Evolutionary conservation across 2,329 filamentous ascomycete species (phyloP), one percentile per base, ranked within the genome.

Genomic region (Tetracladium maxilliforme): DNA sequence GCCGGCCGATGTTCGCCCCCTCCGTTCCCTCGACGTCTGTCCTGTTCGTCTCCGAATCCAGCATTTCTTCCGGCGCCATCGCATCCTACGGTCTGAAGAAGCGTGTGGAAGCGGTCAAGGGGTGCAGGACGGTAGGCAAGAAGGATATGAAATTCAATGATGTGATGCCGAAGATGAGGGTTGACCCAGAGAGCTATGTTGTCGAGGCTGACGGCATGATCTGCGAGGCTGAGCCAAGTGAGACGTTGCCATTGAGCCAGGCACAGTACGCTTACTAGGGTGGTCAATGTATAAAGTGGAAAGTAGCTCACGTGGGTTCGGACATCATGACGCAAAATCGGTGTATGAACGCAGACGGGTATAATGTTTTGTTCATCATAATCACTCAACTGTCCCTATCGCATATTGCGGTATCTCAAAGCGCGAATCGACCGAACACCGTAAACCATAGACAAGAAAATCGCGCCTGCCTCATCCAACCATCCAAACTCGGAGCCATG

Each of bases 101-200:
- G 51, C 70, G 81, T 23, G 56, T 94, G 34, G 81, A 90, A 54
- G 58, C 81, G 4, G 83, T 94, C 24, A 73, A 64, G 43, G 67
- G 68, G 28, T 92, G 84, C 48, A 63, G 86, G 30, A 65, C 49
- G 16, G 64, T 93, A 22, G 61, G 74, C 21, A 94, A 94, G 63
- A 61, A 53, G 39, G 80, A 94, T 50, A 93, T 94, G 84, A 84
- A 82, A 44, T 86, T 71, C 50, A 94, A 94, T 48, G 72, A 83
- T 42, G 52, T 53, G 27, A 83, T 71, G 69, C 87, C 87, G 10
- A 70, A 64, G 54, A 94, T 95, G 81, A 72, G 61, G 40, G 86
- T 95, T 31, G 86, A 95, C 48, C 80, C 87, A 5, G 87, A 95
- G 62, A 74, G 68, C 42, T 95, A 94, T 55, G 67, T 61, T 10